Conservation (phyloP, 2,329 filamentous ascomycete species). For the Chrysosporium keratinophilum region DNA sequence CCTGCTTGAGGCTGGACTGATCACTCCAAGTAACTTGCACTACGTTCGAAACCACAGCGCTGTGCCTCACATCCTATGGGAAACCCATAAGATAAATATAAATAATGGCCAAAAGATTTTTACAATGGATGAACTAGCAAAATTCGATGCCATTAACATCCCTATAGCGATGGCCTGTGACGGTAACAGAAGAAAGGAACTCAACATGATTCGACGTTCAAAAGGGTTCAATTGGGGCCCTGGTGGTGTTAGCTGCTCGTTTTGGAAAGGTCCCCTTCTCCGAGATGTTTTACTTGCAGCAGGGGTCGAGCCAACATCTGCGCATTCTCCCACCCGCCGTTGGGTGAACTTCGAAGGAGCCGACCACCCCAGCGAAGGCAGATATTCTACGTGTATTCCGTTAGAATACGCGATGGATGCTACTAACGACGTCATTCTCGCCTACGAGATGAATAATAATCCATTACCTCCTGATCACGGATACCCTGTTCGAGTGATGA, state of each 20-base stretch:
- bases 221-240: slow-evolving; percentile 43
- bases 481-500: slow-evolving; percentile 34
- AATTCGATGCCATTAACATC: slow-evolving; percentile 41
- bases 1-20: slow-evolving; percentile 40
- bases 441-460: slow-evolving; percentile 35
- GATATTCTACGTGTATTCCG: slow-evolving; percentile 41
- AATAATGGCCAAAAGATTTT: slow-evolving; percentile 31
- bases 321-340: slow-evolving; percentile 19
- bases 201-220: slow-evolving; percentile 42
- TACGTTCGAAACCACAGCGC: slow-evolving; percentile 47
- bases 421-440: slow-evolving; percentile 40
- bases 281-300: slow-evolving; percentile 38
- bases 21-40: slow-evolving; percentile 43
- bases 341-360: slow-evolving; percentile 45
- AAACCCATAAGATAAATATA: slow-evolving; percentile 41
- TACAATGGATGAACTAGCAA: slow-evolving; percentile 38
- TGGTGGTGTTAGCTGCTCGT: slow-evolving; percentile 40
- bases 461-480: slow-evolving; percentile 36
- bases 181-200: slow-evolving; percentile 43
- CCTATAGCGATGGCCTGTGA: slow-evolving; percentile 42
- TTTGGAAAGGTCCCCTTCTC: slow-evolving; percentile 42
- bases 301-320: slow-evolving; percentile 25
- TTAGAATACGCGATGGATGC: slow-evolving; percentile 42
- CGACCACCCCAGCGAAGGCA: slow-evolving; percentile 39
- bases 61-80: slow-evolving; percentile 43